Base-by-base conservation (phyloP, 1,284 basidiomycete species). In the Austroboletus olivaceoglutinosus region DNA sequence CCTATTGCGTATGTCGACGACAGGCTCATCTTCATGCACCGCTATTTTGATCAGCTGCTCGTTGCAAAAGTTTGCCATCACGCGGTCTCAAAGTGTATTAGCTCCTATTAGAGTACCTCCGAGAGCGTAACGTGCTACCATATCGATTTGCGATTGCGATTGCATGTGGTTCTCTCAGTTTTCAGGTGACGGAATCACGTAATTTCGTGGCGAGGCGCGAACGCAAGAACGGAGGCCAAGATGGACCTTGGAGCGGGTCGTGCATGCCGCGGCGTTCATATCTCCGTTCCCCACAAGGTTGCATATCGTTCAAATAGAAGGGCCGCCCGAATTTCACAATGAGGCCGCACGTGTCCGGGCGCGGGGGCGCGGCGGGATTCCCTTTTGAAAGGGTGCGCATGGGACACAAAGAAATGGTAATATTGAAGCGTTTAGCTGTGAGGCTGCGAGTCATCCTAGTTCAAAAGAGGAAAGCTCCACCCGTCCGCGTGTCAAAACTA, bases 251-350 rank as follows among this genome's bases (percentile, higher is more conserved):
- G 37, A 55, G 52, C 12, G 41, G n/a, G 27, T 21, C 22, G 45
- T 43, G 48, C 31, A 58, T 43, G 30, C 58, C 55, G 58, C 58
- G 55, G 60, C 36, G 22, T 55, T 46, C 42, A 38, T 36, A 56
- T 46, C 52, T 52, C 60, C 55, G 57, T 59, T 37, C 48, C 48
- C 43, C 51, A 45, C 38, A 27, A 46, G 42, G 47, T 45, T 40
- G 25, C 34, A 40, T 49, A 49, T 54, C 48, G 43, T 51, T 41
- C 31, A 40, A 41, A 52, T 47, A 37, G 29, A 43, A 58, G 52
- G 47, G 7, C 22, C 44, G 16, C 43, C 22, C 21, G 46, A 8
- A 30, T 34, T 34, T 54, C 56, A 33, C 23, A 31, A 39, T 18
- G 18, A n/a, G 19, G 10, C 16, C 10, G 18, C 9, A 10, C 18